phyloP scores from a whole-genome alignment of 2,329 filamentous ascomycete genomes.

The Talaromyces sp. region DNA sequence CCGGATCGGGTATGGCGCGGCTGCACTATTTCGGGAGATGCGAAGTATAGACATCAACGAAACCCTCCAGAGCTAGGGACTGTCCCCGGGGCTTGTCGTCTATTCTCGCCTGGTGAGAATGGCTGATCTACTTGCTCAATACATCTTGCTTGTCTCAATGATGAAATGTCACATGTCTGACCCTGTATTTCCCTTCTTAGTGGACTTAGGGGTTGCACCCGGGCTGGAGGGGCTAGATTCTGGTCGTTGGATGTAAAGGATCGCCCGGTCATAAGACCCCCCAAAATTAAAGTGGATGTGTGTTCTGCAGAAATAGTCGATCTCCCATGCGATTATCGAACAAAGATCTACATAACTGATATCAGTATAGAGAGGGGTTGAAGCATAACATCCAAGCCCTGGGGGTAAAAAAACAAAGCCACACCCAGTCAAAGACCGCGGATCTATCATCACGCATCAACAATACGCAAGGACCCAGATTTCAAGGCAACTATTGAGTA shows the following conservation, averaged over 20 bases:
- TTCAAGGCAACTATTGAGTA: too few species aligned
- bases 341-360: slow-evolving; percentile 6
- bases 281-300: slow-evolving; percentile 11
- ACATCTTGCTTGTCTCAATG: background rate
- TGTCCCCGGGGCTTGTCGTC: background rate
- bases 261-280: slow-evolving; percentile 20
- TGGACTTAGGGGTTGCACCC: slow-evolving; percentile 17
- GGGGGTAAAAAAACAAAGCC: background rate
- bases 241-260: background rate
- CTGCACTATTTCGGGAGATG: slow-evolving; percentile 1
- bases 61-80: background rate
- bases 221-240: background rate
- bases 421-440: background rate
- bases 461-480: too few species aligned
- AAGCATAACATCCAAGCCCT: background rate
- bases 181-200: background rate
- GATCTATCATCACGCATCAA: background rate
- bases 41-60: slow-evolving; percentile 1
- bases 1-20: background rate
- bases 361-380: background rate
- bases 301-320: slow-evolving; percentile 20
- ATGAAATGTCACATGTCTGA: slow-evolving; percentile 6
- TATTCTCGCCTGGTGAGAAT: background rate
- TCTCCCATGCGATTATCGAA: slow-evolving; percentile 20
- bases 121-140: background rate